phyloP scores from a whole-genome alignment of 2,329 filamentous ascomycete species.

The Botrytis medusae region DNA sequence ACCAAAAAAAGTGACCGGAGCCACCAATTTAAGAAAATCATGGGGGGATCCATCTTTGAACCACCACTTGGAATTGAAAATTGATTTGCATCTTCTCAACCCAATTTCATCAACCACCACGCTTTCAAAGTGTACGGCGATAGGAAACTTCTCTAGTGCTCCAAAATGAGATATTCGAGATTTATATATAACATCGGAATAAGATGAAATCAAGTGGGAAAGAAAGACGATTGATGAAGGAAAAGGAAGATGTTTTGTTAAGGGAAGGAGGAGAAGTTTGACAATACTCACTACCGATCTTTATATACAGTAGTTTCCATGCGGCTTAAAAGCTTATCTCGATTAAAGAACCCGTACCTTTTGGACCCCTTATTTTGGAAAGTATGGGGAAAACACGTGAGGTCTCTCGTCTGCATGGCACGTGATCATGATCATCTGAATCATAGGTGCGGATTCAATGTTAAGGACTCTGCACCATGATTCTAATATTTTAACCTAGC shows the following conservation, averaged over 20 bases:
- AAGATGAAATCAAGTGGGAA: not conserved
- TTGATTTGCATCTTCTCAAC: not conserved
- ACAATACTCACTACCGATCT: conserved; percentile 19
- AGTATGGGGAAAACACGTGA: conserved; percentile 21
- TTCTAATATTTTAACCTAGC: not conserved
- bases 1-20: not conserved
- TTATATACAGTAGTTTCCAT: conserved; percentile 17
- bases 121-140: not conserved
- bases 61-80: not conserved
- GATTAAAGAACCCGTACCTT: conserved; percentile 17
- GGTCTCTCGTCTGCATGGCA: not conserved
- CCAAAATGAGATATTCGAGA: not conserved
- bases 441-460: not conserved
- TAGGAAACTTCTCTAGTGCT: not conserved
- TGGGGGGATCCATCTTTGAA: conserved; percentile 2
- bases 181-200: not conserved
- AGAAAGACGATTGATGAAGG: not conserved
- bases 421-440: not conserved
- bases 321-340: conserved; percentile 34
- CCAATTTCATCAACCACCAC: not conserved
- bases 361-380: conserved; percentile 12
- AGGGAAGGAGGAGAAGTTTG: not conserved
- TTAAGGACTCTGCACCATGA: not conserved
- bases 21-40: not conserved
- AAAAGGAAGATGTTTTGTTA: not conserved